These are phyloP conservation scores for Oenanthe javanica DNA, from an alignment of 140 eudicot species.

Conservation along the genomic window DNA sequence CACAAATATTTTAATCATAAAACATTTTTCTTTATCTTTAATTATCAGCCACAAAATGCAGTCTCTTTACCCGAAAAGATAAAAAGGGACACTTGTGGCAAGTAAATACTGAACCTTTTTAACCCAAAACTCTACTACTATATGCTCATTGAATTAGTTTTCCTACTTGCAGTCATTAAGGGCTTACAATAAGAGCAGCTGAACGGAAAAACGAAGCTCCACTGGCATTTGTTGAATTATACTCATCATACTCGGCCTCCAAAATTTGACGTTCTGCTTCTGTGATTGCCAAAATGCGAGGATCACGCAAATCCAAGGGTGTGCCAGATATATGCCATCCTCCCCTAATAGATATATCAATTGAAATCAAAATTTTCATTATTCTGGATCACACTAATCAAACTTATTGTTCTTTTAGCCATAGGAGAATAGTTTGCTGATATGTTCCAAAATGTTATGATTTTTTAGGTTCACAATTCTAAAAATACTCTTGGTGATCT, in stretches of 20 bases:
- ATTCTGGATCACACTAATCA: not conserved
- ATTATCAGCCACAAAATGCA: not conserved
- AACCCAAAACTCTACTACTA: not conserved
- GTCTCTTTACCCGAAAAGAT: not conserved
- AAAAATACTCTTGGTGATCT: not conserved
- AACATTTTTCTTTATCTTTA: not conserved
- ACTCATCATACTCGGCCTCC: conserved; percentile 91
- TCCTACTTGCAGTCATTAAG: not conserved
- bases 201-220: conserved; percentile 99
- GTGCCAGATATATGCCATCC: conserved; percentile 96
- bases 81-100: not conserved
- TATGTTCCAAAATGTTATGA: not conserved
- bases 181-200: conserved; percentile 86
- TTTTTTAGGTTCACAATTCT: not conserved
- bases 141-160: not conserved
- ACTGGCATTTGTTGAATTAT: conserved; percentile 70
- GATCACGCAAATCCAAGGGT: conserved; percentile 87
- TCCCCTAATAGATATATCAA: conserved; percentile 41
- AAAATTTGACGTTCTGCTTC: conserved; percentile 90
- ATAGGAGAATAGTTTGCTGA: not conserved
- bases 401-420: not conserved
- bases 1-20: not conserved
- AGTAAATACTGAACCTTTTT: not conserved
- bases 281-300: conserved; percentile 87
- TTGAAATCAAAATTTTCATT: not conserved